Percentiles rank a stretch among this genome's conserved stretches.
Conservation (phyloP, 106 monocot genomes). For the Platanthera zijinensis region DNA sequence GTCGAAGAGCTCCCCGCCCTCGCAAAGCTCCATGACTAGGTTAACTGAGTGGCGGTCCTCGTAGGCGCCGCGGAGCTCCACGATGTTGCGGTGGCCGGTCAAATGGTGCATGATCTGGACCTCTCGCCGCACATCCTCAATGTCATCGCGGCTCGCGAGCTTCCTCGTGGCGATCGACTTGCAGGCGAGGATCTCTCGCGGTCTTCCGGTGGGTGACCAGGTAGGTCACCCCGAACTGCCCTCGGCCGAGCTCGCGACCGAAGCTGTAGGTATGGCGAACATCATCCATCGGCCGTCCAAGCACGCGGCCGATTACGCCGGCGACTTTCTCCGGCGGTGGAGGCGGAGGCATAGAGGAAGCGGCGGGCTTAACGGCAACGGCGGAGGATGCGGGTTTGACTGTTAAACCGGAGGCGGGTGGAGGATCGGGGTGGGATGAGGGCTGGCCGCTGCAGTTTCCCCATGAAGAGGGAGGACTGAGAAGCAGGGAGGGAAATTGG, state of each 20-base stretch:
- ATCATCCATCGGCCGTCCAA: constrained; percentile 45
- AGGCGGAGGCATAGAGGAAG: neutral
- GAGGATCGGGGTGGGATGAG: constrained; percentile 1
- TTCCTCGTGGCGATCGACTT: constrained; percentile 65
- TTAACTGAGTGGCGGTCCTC: constrained; percentile 71
- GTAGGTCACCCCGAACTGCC: constrained; percentile 64
- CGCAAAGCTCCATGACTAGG: constrained; percentile 80
- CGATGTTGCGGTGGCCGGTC: constrained; percentile 63
- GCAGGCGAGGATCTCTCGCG: constrained; percentile 44
- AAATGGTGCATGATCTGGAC: constrained; percentile 83
- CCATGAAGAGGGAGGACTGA: neutral
- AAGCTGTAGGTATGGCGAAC: constrained; percentile 47
- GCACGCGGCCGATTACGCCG: constrained; percentile 30
- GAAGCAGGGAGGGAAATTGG: neutral
- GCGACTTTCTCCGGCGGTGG: neutral
- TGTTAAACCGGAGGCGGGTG: neutral
- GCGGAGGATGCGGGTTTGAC: neutral
- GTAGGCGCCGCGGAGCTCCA: constrained; percentile 52
- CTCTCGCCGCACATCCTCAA: constrained; percentile 59
- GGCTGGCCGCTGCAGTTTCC: neutral
- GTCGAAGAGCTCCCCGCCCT: constrained; percentile 81
- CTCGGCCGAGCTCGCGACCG: constrained; percentile 55
- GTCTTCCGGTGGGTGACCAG: constrained; percentile 36
- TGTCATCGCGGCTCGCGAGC: constrained; percentile 38
- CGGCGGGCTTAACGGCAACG: neutral